These are phyloP conservation scores for Caryopteris hybrid DNA, from an alignment of 305 asterid species.

Conservation along the genomic window DNA sequence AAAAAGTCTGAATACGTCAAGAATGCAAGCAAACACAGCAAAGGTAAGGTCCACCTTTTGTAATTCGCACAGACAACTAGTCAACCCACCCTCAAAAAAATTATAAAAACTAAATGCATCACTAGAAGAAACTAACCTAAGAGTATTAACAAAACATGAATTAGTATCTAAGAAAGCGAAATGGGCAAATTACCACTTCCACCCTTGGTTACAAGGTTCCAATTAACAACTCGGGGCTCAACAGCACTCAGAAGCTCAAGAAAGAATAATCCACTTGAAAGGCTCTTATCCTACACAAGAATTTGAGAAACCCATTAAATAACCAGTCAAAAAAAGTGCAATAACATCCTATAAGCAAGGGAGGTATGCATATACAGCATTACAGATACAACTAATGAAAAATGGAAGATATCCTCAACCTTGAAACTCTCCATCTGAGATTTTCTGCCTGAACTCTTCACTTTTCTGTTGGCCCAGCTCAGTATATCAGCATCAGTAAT, in stretches of 20 bases:
- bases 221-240: slow-evolving; percentile 95
- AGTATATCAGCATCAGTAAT: slow-evolving; percentile 81
- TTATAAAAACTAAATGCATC: neutral
- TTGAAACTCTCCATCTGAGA: slow-evolving; percentile 82
- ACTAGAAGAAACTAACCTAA: neutral
- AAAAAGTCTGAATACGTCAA: neutral
- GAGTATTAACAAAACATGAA: neutral
- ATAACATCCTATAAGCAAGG: neutral
- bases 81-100: neutral
- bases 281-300: slow-evolving; percentile 73
- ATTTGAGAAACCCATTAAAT: slow-evolving; percentile 17
- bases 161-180: slow-evolving; percentile 3
- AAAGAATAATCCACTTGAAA: slow-evolving; percentile 81
- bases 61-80: neutral
- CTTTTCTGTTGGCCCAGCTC: slow-evolving; percentile 88
- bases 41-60: neutral
- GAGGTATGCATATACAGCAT: neutral
- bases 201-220: slow-evolving; percentile 96
- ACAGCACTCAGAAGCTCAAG: slow-evolving; percentile 94
- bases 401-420: slow-evolving; percentile 38
- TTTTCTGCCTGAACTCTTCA: slow-evolving; percentile 65
- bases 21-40: neutral
- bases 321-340: neutral
- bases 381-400: neutral
- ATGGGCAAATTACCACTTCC: slow-evolving; percentile 59